Evolutionary conservation across 2,329 filamentous ascomycete species (phyloP).

Genomic region (Arthroderma sp.): DNA sequence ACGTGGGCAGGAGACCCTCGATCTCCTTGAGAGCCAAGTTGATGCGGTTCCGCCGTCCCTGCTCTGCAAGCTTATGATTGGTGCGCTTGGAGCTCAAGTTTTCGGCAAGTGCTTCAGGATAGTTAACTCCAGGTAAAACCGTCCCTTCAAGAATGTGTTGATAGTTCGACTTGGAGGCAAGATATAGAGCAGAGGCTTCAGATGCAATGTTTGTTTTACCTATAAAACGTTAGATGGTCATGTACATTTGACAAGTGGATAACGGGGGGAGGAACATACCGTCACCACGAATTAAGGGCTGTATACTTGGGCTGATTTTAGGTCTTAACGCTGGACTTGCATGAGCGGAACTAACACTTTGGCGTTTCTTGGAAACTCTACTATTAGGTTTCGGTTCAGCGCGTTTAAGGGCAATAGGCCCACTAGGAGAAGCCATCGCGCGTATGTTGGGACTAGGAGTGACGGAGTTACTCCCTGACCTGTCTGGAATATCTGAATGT

Average conservation of each 20-base stretch:
- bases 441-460: conserved; percentile 43
- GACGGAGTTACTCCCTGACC: conserved; percentile 22
- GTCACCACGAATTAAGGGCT: conserved; percentile 66
- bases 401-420: conserved; percentile 26
- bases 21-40: conserved; percentile 90
- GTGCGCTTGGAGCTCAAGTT: conserved; percentile 93
- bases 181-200: conserved; percentile 55
- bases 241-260: conserved; percentile 14
- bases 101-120: conserved; percentile 79
- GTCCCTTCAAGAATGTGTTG: conserved; percentile 94
- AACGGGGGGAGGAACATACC: conserved; percentile 31
- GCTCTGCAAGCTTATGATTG: conserved; percentile 94
- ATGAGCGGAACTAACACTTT: conserved; percentile 58
- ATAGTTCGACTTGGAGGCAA: conserved; percentile 94
- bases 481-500: conserved; percentile 28
- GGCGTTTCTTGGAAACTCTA: conserved; percentile 53
- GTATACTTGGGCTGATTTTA: conserved; percentile 86
- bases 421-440: conserved; percentile 39
- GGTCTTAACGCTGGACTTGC: conserved; percentile 76
- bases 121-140: conserved; percentile 74
- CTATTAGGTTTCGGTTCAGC: conserved; percentile 37
- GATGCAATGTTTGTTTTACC: conserved; percentile 33
- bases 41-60: conserved; percentile 87
- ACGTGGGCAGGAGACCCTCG: conserved; percentile 62
- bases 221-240: conserved; percentile 1